These are phyloP conservation scores for Carallia pectinifolia DNA, from an alignment of 345 rosid genomes.

Conservation along the genomic window DNA sequence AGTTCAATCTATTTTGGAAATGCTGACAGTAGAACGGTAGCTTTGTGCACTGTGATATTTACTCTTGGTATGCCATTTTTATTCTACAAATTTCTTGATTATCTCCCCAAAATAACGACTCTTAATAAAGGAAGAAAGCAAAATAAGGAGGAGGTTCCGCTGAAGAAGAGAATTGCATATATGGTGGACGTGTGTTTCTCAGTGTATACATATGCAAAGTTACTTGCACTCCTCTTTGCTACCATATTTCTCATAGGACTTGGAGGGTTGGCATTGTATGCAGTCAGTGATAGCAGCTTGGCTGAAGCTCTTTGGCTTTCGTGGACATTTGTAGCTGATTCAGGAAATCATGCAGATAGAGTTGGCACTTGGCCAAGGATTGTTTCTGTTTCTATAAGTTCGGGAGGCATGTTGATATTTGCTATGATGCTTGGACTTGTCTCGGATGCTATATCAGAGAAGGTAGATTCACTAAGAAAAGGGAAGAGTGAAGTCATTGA, in stretches of 20 bases:
- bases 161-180: slow-evolving; percentile 90
- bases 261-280: slow-evolving; percentile 83
- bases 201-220: slow-evolving; percentile 84
- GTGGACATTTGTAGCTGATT: slow-evolving; percentile 91
- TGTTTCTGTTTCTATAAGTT: slow-evolving; percentile 83
- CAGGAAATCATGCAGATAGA: slow-evolving; percentile 87
- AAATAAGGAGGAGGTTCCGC: slow-evolving; percentile 68
- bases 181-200: slow-evolving; percentile 87
- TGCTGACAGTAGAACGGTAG: slow-evolving; percentile 55
- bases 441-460: slow-evolving; percentile 89
- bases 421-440: slow-evolving; percentile 97
- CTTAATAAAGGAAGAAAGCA: slow-evolving; percentile 43
- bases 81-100: slow-evolving; percentile 67
- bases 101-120: slow-evolving; percentile 57
- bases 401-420: slow-evolving; percentile 92
- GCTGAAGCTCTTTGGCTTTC: slow-evolving; percentile 91
- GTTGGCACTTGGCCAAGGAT: slow-evolving; percentile 75
- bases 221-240: slow-evolving; percentile 82
- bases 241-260: slow-evolving; percentile 74
- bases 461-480: slow-evolving; percentile 85
- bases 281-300: slow-evolving; percentile 75
- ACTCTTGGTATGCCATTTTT: slow-evolving; percentile 61
- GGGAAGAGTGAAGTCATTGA: slow-evolving; percentile 96
- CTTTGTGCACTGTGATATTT: slow-evolving; percentile 53
- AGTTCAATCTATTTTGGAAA: slow-evolving; percentile 31